Base-by-base conservation (phyloP, 345 rosid species). In the Kernera saxatilis region DNA sequence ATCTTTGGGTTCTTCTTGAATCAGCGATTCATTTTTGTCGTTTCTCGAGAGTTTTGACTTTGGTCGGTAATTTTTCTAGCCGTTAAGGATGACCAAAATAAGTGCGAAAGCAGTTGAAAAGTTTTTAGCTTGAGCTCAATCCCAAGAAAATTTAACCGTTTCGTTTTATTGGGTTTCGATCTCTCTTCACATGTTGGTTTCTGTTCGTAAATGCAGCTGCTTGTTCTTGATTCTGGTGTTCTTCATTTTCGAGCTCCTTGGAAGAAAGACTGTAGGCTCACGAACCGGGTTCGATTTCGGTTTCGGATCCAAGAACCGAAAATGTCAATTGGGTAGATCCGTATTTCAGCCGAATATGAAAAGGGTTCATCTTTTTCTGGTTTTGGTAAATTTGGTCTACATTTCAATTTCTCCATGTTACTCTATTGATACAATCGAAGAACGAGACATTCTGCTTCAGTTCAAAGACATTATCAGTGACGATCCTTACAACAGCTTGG, bases 371-470 rank as follows among this genome's bases (percentile, higher is more conserved):
- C 72, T 87, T 88, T 78, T 82, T 49, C 63, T 82, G 23, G 71
- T 84, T 73, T 73, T 84, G 72, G 56, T 87, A 13, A 35, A 15
- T 70, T 39, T 72, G 48, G 67, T 76, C 72, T 77, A 55, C 63
- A 72, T 86, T 72, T 60, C 77, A 53, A 35, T 77, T 55, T 43
- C 70, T 50, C 49, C 66, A 26, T 76, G 84, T 67, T 80, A 79
- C 70, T 76, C 81, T 18, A 30, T 23, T 32, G 73, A 85, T 18
- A 77, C 79, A 44, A 82, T 83, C 14, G 84, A 8, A 78, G 85
- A 80, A 44, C 78, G 97, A 87, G 95, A 89, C 75, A 82, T 91
- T 80, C 79, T 94, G 84, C 88, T 94, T 57, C 87, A 82, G 27
- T 94, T 94, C 84, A 94, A 84, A 72, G 91, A 84, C 25, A 81